Conservation (phyloP, 106 monocot species). For the Iris macrosiphon region DNA sequence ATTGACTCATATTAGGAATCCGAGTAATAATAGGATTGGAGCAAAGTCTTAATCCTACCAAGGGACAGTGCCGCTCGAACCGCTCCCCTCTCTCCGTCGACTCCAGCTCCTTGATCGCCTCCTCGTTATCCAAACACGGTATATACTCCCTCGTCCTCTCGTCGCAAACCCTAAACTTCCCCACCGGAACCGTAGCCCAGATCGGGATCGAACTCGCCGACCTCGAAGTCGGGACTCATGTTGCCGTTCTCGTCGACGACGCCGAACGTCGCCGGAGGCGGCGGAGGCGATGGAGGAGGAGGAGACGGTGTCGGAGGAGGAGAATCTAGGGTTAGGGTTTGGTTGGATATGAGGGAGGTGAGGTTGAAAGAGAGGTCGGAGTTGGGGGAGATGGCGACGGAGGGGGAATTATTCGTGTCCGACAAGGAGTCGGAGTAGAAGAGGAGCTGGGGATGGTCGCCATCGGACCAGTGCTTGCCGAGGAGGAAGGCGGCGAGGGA, state of each 20-base stretch:
- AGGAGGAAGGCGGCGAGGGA: constrained; percentile 41
- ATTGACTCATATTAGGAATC: no score
- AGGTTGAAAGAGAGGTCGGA: constrained; percentile 20
- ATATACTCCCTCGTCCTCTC: constrained; percentile 78
- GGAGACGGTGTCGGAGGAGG: neutral
- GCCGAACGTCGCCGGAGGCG: constrained; percentile 31
- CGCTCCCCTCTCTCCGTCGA: constrained; percentile 75
- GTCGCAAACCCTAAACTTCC: constrained; percentile 53
- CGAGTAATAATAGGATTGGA: no score
- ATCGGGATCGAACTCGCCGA: constrained; percentile 28
- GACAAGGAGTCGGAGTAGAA: constrained; percentile 17
- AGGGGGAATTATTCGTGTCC: constrained; percentile 3
- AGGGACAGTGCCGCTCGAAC: constrained; percentile 90
- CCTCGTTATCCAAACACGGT: constrained; percentile 86
- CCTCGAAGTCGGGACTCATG: constrained; percentile 63
- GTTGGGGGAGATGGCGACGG: constrained; percentile 35
- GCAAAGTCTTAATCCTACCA: constrained; percentile 33
- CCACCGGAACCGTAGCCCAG: constrained; percentile 26
- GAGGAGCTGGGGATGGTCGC: constrained; percentile 16
- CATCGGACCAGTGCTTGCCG: constrained; percentile 40
- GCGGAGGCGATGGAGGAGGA: constrained; percentile 9
- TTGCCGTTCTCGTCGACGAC: constrained; percentile 41
- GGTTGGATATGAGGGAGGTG: neutral
- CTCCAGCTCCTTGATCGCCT: constrained; percentile 44
- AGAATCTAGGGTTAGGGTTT: neutral